A percentile compares a stretch with the other conserved stretches of the same genome.
These are phyloP conservation scores for Exophiala mesophila DNA, from an alignment of 2,329 filamentous ascomycete species.

Conservation along the genomic window DNA sequence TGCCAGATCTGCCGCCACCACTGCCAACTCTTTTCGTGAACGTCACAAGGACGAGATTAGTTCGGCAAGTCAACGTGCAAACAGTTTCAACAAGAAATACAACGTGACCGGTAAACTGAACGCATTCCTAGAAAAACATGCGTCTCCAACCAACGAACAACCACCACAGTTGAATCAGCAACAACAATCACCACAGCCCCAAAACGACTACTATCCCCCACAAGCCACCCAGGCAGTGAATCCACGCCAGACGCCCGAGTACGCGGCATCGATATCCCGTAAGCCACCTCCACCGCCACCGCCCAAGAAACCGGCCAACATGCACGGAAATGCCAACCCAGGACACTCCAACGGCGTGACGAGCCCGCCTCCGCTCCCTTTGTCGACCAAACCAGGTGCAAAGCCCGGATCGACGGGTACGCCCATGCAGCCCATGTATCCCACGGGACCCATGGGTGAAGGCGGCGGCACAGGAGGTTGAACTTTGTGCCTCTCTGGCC, in stretches of 20 bases:
- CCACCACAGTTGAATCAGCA: slow-evolving; percentile 23
- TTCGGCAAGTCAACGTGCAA: slow-evolving; percentile 54
- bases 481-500: too few species aligned
- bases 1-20: slow-evolving; percentile 53
- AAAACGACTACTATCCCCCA: not conserved
- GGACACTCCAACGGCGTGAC: slow-evolving; percentile 19
- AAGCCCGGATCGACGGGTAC: not conserved
- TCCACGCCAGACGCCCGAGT: slow-evolving; percentile 24
- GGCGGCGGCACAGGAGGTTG: not conserved
- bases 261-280: slow-evolving; percentile 34
- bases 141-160: slow-evolving; percentile 31
- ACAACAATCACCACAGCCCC: slow-evolving; percentile 9
- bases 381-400: slow-evolving; percentile 50
- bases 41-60: slow-evolving; percentile 65
- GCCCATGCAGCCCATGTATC: not conserved
- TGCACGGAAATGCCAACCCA: slow-evolving; percentile 34
- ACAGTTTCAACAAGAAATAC: slow-evolving; percentile 58
- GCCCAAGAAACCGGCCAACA: slow-evolving; percentile 48
- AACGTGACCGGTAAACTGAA: slow-evolving; percentile 49
- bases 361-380: slow-evolving; percentile 52
- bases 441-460: not conserved
- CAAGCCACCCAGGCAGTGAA: slow-evolving; percentile 17
- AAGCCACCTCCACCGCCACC: slow-evolving; percentile 55
- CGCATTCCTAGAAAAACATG: slow-evolving; percentile 41
- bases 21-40: slow-evolving; percentile 61